These are phyloP conservation scores for Gypsophila paniculata DNA, from an alignment of 179 eudicot genomes.

Conservation along the genomic window DNA sequence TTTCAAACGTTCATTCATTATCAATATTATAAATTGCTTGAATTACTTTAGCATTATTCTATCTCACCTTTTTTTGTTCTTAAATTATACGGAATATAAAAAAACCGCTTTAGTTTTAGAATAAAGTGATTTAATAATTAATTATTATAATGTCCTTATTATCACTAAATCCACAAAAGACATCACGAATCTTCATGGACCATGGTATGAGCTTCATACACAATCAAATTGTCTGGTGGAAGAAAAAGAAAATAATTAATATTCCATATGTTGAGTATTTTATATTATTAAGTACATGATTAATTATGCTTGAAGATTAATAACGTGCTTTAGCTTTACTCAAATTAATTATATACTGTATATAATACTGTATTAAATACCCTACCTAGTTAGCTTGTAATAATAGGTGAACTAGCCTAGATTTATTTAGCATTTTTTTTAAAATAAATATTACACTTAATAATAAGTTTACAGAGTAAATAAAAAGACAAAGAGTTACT, in stretches of 20 bases:
- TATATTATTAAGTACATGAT: not conserved
- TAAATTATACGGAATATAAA: too few species aligned
- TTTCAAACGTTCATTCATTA: too few species aligned
- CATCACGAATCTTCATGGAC: not conserved
- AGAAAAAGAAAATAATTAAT: not conserved
- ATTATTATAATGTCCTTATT: too few species aligned
- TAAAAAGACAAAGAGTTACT: too few species aligned
- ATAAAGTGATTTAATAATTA: not conserved
- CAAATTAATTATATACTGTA: not conserved
- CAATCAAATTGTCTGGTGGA: not conserved
- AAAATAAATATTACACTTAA: too few species aligned
- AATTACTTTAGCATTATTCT: too few species aligned
- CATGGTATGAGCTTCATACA: slow-evolving; percentile 1
- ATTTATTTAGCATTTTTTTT: too few species aligned
- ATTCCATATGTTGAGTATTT: not conserved
- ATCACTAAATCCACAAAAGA: not conserved
- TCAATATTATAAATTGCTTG: too few species aligned
- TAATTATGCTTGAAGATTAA: slow-evolving; percentile 7
- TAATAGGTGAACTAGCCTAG: too few species aligned
- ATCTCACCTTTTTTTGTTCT: too few species aligned
- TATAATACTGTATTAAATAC: not conserved
- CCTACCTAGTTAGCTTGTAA: not conserved
- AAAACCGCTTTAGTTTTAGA: not conserved
- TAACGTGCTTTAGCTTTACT: slow-evolving; percentile 13
- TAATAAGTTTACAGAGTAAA: too few species aligned